Base-by-base conservation (phyloP, 2,329 filamentous ascomycete genomes). In the Lizonia empirigonia region DNA sequence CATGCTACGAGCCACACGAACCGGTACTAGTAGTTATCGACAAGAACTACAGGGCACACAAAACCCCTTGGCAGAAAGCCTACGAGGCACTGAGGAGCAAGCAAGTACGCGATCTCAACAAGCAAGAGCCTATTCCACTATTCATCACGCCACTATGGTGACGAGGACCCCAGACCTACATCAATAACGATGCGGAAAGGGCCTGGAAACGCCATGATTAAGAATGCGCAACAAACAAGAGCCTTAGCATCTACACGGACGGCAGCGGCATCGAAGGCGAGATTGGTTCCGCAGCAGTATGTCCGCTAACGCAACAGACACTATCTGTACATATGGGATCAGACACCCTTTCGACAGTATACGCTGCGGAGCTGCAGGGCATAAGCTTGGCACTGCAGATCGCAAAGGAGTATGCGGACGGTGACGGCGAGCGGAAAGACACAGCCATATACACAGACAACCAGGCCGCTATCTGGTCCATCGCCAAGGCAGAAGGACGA, bases 211-310 rank as follows among this genome's bases (percentile, higher is more conserved):
- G 45, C 35, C 56, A 63, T 44, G 32, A 63, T 22, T 50, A 22
- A 36, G 49, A 58, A 37, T 49, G 36, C 20, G 47, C 30, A 16
- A 45, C 35, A 32, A 44, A 29, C 27, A 29, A 44, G 26, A 38
- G 47, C 54, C 50, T 63, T n/a, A 57, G 56, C 41, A 60, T 63
- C 42, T 61, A 58, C 40, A 63, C 52, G 23, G 56, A 63, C 37
- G 45, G 60, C n/a, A 63, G 60, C 42, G 42, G 60, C 18, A 63
- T 60, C 32, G 34, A 59, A 7, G 42, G 49, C 34, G 40, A 55
- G 35, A 62, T 46, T 15, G 44, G 57, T 5, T 53, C 55, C 4
- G 53, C 44, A 23, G 57, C 49, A 32, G 51, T 59, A n/a, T 62
- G 53, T 32, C 58, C 44, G 27, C 41, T 54, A 7, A 56, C 29